A percentile compares a stretch with the other conserved stretches of the same genome.
These are phyloP conservation scores for Citrus glauca DNA, from an alignment of 345 rosid species.

Conservation along the genomic window DNA sequence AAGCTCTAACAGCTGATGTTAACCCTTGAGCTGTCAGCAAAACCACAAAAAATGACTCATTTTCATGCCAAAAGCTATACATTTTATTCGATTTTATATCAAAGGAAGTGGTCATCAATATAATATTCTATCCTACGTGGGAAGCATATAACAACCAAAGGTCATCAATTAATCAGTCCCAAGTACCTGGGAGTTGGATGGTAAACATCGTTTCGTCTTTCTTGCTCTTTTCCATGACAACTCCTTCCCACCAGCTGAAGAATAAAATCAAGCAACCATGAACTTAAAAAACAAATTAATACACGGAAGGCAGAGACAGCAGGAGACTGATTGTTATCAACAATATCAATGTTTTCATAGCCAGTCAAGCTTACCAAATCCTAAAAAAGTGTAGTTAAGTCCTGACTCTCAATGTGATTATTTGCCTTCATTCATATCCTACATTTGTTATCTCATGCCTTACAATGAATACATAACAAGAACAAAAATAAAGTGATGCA, in stretches of 20 bases:
- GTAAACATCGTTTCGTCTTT: constrained; percentile 65
- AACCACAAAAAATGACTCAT: constrained; percentile 9
- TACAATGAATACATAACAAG: neutral
- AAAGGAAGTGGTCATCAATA: too few species aligned
- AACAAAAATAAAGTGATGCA: neutral
- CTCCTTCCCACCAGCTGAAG: constrained; percentile 95
- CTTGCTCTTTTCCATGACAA: constrained; percentile 75
- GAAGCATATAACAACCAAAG: neutral
- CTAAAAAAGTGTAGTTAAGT: neutral
- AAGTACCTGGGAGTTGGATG: constrained; percentile 74
- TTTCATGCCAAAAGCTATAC: constrained; percentile 1
- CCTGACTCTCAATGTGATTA: neutral
- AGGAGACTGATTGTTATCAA: neutral
- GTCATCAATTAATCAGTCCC: neutral
- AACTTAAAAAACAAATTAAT: neutral
- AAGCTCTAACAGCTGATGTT: constrained; percentile 52
- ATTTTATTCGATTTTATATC: neutral
- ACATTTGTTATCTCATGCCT: neutral
- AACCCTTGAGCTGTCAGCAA: constrained; percentile 63
- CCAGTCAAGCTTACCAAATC: neutral
- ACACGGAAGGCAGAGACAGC: neutral
- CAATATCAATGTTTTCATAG: neutral
- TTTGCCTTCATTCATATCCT: neutral
- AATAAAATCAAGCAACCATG: constrained; percentile 14
- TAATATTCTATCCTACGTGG: too few species aligned